These are phyloP conservation scores for Mycena olivaceomarginata DNA, from an alignment of 768 basidiomycete genomes.

Conservation along the genomic window DNA sequence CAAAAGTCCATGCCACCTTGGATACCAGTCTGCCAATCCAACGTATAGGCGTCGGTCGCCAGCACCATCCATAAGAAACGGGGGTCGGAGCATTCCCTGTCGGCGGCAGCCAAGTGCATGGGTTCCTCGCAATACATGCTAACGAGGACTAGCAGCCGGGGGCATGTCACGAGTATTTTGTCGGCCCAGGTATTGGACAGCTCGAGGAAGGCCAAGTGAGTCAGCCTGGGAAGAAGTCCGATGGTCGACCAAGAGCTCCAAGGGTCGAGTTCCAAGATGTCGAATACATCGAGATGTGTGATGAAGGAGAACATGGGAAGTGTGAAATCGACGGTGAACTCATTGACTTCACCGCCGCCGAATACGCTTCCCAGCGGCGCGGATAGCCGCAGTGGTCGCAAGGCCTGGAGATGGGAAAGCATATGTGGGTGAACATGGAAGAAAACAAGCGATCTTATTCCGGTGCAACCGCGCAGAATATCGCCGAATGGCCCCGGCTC, in stretches of 20 bases:
- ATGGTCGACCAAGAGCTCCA: background rate
- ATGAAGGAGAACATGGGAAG: slow-evolving; percentile 7
- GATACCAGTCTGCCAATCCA: background rate
- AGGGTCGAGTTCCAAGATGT: background rate
- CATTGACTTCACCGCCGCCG: no score
- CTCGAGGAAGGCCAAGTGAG: slow-evolving; percentile 7
- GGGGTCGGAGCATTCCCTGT: background rate
- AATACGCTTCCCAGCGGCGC: no score
- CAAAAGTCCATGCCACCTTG: slow-evolving; percentile 1
- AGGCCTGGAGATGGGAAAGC: background rate
- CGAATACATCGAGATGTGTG: slow-evolving; percentile 20
- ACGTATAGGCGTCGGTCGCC: background rate
- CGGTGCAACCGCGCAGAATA: background rate
- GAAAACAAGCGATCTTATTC: background rate
- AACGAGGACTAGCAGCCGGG: background rate
- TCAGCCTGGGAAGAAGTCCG: slow-evolving; percentile 10
- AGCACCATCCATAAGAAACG: background rate
- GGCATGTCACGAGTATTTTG: background rate
- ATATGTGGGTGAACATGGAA: background rate
- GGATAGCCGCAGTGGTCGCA: background rate
- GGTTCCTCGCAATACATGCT: background rate
- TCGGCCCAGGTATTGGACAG: background rate
- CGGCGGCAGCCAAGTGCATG: background rate
- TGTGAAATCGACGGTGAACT: background rate
- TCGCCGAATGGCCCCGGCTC: background rate